phyloP scores from a whole-genome alignment of 768 basidiomycete species.

The Suillus bovinus region DNA sequence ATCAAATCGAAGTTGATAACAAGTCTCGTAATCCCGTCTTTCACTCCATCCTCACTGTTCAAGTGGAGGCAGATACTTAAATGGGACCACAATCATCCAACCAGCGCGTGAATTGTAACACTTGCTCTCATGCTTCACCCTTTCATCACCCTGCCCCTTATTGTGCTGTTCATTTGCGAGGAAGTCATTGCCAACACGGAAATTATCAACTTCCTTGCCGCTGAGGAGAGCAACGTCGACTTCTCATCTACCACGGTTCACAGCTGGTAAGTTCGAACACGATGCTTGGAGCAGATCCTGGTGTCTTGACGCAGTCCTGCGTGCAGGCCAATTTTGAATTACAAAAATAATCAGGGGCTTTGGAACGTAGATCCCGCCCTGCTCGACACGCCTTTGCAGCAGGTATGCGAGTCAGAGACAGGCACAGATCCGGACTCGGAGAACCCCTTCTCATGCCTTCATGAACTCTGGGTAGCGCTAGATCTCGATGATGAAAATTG shows the following conservation, averaged over 20 bases:
- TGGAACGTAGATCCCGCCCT: slow-evolving; percentile 45
- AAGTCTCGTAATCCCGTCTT: neutral
- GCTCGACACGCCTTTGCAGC: slow-evolving; percentile 36
- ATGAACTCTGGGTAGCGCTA: slow-evolving; percentile 50
- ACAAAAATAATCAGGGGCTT: slow-evolving; percentile 32
- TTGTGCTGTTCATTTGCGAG: slow-evolving; percentile 26
- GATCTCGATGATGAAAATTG: slow-evolving; percentile 44
- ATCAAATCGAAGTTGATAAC: neutral
- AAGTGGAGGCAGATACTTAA: slow-evolving; percentile 3
- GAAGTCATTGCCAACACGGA: slow-evolving; percentile 56
- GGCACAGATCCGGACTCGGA: slow-evolving; percentile 5
- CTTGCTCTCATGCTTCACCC: slow-evolving; percentile 2
- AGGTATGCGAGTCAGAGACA: slow-evolving; percentile 36
- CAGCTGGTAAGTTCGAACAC: slow-evolving; percentile 28
- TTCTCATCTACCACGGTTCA: slow-evolving; percentile 22
- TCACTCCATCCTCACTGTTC: neutral
- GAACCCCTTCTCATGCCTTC: slow-evolving; percentile 31
- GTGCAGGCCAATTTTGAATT: slow-evolving; percentile 42
- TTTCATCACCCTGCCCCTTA: slow-evolving; percentile 4
- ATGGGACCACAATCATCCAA: slow-evolving; percentile 3
- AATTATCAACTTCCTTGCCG: slow-evolving; percentile 56
- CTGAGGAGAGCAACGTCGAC: slow-evolving; percentile 21
- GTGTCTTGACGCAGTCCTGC: slow-evolving; percentile 4
- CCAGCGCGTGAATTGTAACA: neutral
- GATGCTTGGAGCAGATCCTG: slow-evolving; percentile 11